Conservation (phyloP, 2,329 filamentous ascomycete genomes). For the Aspergillus sclerotialis region DNA sequence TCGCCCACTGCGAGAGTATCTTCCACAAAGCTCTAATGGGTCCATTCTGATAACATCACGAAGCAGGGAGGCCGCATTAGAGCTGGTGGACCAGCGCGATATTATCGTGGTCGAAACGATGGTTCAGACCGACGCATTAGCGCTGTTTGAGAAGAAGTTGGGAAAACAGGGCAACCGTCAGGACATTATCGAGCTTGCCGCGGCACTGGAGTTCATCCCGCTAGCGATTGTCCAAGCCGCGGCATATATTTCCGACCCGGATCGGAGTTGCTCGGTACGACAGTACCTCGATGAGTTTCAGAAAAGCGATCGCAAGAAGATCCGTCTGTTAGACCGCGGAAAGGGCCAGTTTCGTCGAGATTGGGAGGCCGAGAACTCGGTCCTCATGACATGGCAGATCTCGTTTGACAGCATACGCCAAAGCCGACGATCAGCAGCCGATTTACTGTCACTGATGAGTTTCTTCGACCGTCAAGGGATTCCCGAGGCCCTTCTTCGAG, state of each 20-base stretch:
- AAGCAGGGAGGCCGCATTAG: constrained; percentile 5
- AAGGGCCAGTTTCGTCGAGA: constrained; percentile 14
- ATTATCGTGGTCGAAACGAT: constrained; percentile 15
- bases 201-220: constrained; percentile 20
- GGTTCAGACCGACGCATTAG: constrained; percentile 15
- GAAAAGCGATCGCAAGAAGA: constrained; percentile 21
- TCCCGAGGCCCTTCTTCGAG: constrained; percentile 12
- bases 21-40: constrained; percentile 12
- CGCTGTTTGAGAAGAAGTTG: constrained; percentile 25
- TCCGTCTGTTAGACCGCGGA: constrained; percentile 22
- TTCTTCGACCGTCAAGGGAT: constrained; percentile 23
- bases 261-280: constrained; percentile 4
- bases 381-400: constrained; percentile 25
- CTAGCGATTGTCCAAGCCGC: constrained; percentile 18
- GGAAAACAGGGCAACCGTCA: not conserved
- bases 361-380: constrained; percentile 14
- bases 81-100: constrained; percentile 5
- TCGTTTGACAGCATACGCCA: constrained; percentile 24
- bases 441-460: constrained; percentile 21
- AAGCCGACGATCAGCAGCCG: constrained; percentile 14
- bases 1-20: constrained; percentile 7
- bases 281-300: constrained; percentile 21
- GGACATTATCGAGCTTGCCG: constrained; percentile 1
- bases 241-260: constrained; percentile 17
- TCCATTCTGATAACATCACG: constrained; percentile 11